phyloP scores from a whole-genome alignment of 1,139 yeast genomes.

The Yamadazyma diddensiae region DNA sequence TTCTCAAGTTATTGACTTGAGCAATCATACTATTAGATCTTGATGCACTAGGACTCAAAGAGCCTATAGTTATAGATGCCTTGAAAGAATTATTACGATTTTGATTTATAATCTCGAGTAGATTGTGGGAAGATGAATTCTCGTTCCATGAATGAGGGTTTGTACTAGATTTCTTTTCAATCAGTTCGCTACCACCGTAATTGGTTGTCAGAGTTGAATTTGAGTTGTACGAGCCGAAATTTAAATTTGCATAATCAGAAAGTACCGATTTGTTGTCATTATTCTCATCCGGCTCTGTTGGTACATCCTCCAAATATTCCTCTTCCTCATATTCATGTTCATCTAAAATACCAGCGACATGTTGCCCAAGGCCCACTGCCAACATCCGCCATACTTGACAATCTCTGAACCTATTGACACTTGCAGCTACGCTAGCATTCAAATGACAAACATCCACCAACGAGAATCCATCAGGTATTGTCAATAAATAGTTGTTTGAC shows the following conservation, averaged over 20 bases:
- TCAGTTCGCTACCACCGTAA: slow-evolving; percentile 26
- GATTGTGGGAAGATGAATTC: slow-evolving; percentile 19
- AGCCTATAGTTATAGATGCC: slow-evolving; percentile 17
- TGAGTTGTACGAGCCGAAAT: slow-evolving; percentile 44
- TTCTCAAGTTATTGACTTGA: slow-evolving; percentile 10
- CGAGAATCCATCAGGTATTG: slow-evolving; percentile 48
- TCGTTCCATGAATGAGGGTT: slow-evolving; percentile 7
- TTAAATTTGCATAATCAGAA: slow-evolving; percentile 42
- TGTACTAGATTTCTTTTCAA: slow-evolving; percentile 8
- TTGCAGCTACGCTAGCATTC: slow-evolving; percentile 59
- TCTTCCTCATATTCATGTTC: slow-evolving; percentile 1
- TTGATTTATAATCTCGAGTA: slow-evolving; percentile 24
- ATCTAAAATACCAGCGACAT: slow-evolving; percentile 14
- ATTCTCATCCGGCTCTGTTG: slow-evolving; percentile 7
- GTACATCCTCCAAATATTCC: slow-evolving; percentile 3
- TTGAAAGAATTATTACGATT: slow-evolving; percentile 21
- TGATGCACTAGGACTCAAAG: slow-evolving; percentile 17
- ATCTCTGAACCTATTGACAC: slow-evolving; percentile 52
- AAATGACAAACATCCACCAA: slow-evolving; percentile 53
- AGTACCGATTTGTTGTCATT: slow-evolving; percentile 30
- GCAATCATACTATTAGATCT: slow-evolving; percentile 16
- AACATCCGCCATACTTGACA: slow-evolving; percentile 72
- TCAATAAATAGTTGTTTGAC: slow-evolving; percentile 39
- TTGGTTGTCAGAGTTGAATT: slow-evolving; percentile 44
- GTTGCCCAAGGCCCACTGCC: slow-evolving; percentile 52